Base-by-base conservation (phyloP, 2,329 filamentous ascomycete species). In the Purpureocillium lavendulum region DNA sequence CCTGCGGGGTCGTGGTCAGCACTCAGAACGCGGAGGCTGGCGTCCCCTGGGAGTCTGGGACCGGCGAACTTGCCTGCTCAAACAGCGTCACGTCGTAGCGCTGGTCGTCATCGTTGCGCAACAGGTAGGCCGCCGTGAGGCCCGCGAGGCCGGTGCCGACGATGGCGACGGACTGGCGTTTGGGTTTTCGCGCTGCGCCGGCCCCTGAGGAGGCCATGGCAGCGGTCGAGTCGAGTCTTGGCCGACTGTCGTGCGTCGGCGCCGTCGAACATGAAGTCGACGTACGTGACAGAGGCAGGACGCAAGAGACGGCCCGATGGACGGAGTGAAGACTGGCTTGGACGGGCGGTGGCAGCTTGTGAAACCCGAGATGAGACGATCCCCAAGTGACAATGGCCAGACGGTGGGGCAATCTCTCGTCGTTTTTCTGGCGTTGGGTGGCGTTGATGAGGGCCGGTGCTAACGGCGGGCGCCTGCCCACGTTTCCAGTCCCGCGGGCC, bases 71-170 rank as follows among this genome's bases (percentile, higher is more conserved):
- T 26, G 62, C 62, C 55, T 62, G 60, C 40, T 65, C 62, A 31
- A 64, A 61, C 2, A 65, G 42, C 0, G 60, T 60, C 35, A 65
- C 53, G 0, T 49, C 34, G 33, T 58, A 64, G 7, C 58, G 53
- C 13, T 46, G 32, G n/a, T 49, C 17, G 10, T 40, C 30, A 39
- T 64, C 61, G 15, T 49, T 51, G 8, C 58, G 51, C 7, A 65
- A 45, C 3, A 65, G 53, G 35, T 61, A 55, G 0, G 57, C 59
- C 0, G 60, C 56, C 0, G 60, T 56, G 1, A 65, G 52, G 1
- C 62, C 62, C 11, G 62, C 60, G 10, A 65, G 40, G 1, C 62
- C 62, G 1, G 60, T 62, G 9, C 62, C 62, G 24, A 65, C 47
- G 31, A 65, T 49, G 40, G 62, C 62, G 17, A 60, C 56, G 32